Conservation (phyloP, 2,329 filamentous ascomycete species). For the Tolypocladium amazonense region DNA sequence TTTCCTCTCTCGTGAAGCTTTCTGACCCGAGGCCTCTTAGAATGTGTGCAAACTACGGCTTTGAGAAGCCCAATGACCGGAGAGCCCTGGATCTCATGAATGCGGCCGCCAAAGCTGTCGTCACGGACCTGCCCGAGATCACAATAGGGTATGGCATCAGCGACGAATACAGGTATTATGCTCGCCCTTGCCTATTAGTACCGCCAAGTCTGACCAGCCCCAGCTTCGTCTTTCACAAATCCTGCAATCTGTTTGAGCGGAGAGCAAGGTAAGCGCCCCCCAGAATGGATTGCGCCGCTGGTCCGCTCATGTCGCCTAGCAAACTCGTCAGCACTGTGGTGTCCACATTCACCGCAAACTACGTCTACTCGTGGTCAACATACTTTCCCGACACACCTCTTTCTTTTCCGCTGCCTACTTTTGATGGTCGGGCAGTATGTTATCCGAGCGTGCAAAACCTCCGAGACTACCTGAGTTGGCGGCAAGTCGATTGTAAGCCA, state of each 20-base stretch:
- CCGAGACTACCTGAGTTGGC: conserved; percentile 92
- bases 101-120: conserved; percentile 71
- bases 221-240: conserved; percentile 84
- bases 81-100: conserved; percentile 92
- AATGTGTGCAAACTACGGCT: conserved; percentile 72
- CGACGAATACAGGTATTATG: conserved; percentile 70
- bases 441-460: conserved; percentile 78
- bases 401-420: conserved; percentile 69
- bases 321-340: conserved; percentile 88
- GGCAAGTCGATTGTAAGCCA: conserved; percentile 81
- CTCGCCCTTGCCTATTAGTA: no score
- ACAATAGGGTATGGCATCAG: conserved; percentile 86
- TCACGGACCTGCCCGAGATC: conserved; percentile 75
- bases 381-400: conserved; percentile 66
- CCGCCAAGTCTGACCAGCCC: conserved; percentile 1
- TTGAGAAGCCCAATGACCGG: conserved; percentile 86
- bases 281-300: neutral
- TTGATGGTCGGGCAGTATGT: conserved; percentile 83
- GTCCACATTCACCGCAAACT: conserved; percentile 88
- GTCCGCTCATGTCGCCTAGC: conserved; percentile 29
- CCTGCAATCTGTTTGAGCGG: conserved; percentile 73
- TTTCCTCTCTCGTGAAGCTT: no score
- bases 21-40: conserved; percentile 29
- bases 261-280: conserved; percentile 50
- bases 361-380: conserved; percentile 67